Percentiles rank a stretch among this genome's conserved stretches.
Conservation (phyloP, 2,329 filamentous ascomycete genomes). For the Aspergillus fumigatiaffinis region DNA sequence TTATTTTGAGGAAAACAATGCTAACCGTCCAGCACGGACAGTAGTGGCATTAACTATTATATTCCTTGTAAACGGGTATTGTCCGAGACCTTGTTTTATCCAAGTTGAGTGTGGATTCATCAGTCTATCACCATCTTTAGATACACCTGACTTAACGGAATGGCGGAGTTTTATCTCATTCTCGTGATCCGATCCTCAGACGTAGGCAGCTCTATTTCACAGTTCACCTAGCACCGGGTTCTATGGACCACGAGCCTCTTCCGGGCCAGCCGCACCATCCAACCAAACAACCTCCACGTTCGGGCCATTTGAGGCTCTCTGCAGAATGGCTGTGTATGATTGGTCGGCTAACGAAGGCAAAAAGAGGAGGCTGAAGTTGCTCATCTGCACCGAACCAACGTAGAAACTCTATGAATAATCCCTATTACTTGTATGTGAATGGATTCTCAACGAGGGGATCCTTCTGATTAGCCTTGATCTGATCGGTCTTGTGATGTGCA, state of each 20-base stretch:
- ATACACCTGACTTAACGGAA: too few species aligned
- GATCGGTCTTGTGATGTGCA: background rate
- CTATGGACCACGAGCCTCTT: conserved; percentile 15
- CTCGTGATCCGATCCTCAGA: background rate
- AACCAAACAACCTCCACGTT: conserved; percentile 9
- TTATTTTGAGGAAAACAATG: background rate
- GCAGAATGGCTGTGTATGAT: conserved; percentile 7
- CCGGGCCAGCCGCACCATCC: conserved; percentile 9
- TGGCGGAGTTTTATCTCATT: too few species aligned
- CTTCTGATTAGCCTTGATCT: background rate
- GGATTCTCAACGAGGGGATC: background rate
- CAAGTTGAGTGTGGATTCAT: background rate
- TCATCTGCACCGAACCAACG: conserved; percentile 19
- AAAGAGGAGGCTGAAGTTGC: conserved; percentile 21
- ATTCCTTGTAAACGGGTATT: background rate
- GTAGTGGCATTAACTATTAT: background rate
- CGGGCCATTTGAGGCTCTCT: conserved; percentile 19
- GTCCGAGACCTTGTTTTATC: background rate
- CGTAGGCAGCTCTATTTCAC: background rate
- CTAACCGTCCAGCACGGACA: background rate
- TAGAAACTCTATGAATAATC: conserved; percentile 12
- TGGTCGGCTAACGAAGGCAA: conserved; percentile 11
- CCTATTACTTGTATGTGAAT: background rate
- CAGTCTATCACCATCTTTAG: too few species aligned
- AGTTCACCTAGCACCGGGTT: background rate